phyloP scores from a whole-genome alignment of 768 basidiomycete genomes.

The Phylloporus sp. region DNA sequence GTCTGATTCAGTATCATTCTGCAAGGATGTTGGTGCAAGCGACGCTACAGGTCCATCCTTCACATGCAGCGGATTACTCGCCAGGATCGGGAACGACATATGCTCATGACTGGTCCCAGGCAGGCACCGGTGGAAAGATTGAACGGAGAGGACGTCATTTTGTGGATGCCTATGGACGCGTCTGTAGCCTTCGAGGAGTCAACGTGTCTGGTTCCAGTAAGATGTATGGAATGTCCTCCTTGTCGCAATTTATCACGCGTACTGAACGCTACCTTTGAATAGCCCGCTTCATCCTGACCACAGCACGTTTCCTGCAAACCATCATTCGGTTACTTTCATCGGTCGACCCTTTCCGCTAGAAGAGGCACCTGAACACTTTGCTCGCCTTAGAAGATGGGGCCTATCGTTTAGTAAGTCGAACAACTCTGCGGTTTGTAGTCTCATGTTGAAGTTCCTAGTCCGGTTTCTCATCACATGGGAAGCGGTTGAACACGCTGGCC shows the following conservation, averaged over 20 bases:
- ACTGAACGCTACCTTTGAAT: not conserved
- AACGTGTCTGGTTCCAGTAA: constrained; percentile 84
- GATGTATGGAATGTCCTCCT: constrained; percentile 43
- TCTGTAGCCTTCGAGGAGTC: constrained; percentile 78
- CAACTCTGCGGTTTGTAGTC: not conserved
- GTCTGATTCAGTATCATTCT: not conserved
- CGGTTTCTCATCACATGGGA: constrained; percentile 97
- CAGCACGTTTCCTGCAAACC: constrained; percentile 61
- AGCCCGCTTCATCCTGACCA: constrained; percentile 72
- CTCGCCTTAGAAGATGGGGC: constrained; percentile 81
- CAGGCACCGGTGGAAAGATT: constrained; percentile 54
- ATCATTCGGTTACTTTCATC: constrained; percentile 73
- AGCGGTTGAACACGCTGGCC: constrained; percentile 89
- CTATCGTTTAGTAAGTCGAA: constrained; percentile 71
- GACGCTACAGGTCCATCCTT: constrained; percentile 41
- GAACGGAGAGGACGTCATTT: constrained; percentile 73
- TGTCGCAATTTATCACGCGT: constrained; percentile 14
- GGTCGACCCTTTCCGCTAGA: constrained; percentile 88
- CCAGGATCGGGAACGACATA: constrained; percentile 50
- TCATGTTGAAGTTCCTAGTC: constrained; percentile 41
- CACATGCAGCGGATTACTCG: constrained; percentile 38
- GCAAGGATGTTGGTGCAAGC: not conserved
- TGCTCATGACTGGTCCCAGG: constrained; percentile 70
- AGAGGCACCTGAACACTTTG: constrained; percentile 82
- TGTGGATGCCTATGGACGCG: constrained; percentile 73